phyloP scores from a whole-genome alignment of 2,329 filamentous ascomycete genomes.

The Aspergillus piperis region DNA sequence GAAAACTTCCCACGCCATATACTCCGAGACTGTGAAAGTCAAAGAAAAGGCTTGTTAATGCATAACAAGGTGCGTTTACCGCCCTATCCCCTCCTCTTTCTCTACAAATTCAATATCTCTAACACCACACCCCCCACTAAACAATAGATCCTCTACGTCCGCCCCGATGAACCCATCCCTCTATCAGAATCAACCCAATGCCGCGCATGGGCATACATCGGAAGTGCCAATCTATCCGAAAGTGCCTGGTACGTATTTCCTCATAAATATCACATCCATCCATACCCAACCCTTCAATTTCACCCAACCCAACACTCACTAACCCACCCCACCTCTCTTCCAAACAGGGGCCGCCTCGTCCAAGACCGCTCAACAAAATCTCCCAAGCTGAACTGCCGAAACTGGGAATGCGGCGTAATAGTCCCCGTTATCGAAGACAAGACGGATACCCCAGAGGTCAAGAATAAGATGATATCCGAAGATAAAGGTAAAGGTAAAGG shows the following conservation, averaged over 20 bases:
- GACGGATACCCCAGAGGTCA: constrained; percentile 6
- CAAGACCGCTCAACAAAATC: constrained; percentile 67
- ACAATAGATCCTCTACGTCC: constrained; percentile 36
- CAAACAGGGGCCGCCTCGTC: constrained; percentile 70
- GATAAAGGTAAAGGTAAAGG: constrained; percentile 30
- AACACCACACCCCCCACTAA: neutral
- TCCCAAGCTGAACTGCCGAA: constrained; percentile 78
- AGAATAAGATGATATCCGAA: neutral
- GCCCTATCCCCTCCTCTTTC: too few species aligned
- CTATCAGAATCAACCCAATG: constrained; percentile 29
- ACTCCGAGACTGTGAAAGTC: constrained; percentile 75
- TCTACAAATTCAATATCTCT: too few species aligned
- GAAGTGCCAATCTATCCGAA: constrained; percentile 89
- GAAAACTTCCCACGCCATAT: constrained; percentile 69
- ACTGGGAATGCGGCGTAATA: constrained; percentile 94
- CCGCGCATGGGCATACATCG: constrained; percentile 77
- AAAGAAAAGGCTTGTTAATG: constrained; percentile 71
- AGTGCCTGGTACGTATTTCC: constrained; percentile 75
- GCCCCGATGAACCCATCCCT: constrained; percentile 29
- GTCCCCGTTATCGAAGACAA: constrained; percentile 56
- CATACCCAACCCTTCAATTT: neutral
- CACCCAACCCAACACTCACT: neutral
- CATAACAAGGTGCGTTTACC: constrained; percentile 72
- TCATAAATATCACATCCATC: neutral
- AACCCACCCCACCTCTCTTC: too few species aligned